Base-by-base conservation (phyloP, 805 yeast genomes). In the Barnettozyma wickerhamii region DNA sequence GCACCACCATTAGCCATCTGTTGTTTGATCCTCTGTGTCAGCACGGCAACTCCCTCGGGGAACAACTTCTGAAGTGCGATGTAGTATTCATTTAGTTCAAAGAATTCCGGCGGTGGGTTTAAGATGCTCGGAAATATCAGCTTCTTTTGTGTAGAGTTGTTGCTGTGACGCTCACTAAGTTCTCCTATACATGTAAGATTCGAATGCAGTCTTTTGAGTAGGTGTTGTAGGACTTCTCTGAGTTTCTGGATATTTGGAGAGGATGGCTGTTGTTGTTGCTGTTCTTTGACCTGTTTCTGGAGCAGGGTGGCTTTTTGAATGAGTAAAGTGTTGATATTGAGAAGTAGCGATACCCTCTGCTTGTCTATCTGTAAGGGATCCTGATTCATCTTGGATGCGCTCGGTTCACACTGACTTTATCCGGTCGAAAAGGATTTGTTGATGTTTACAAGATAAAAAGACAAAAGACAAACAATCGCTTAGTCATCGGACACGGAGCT, bases 141-240 rank as follows among this genome's bases (percentile, higher is more conserved):
- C 28, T 49, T 49, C 14, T 41, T 41, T 23, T 31, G 39, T 21
- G 33, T 20, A 4, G 30, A 20, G 33, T 29, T 4, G 44, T 37
- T 49, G 33, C 48, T 53, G 21, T 50, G 52, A 29, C 46, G 55
- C 21, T 56, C 61, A 7, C 52, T 46, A 1, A 56, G 36, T 23
- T 56, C 61, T 0, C 60, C 61, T 29, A 56, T 56, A 36, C 61
- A 56, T 2, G 59, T 53, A 7, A 56, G 35, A 29, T 56, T 56
- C 2, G 61, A 48, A 29, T 56, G 61, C 4, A 56, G 36, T 38
- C 61, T 45, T 26, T 56, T 56, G 19, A 56, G 15, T 2, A 55
- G 29, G 10, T 51, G 57, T 19, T 56, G 59, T 7, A 51, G 38
- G 7, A 56, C 28, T 9, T 48, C 41, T 15, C 45, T 50, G 3